Evolutionary conservation across 305 asterid species (phyloP), one percentile per base, ranked within the genome.

Genomic region (Fraxinus latifolia): DNA sequence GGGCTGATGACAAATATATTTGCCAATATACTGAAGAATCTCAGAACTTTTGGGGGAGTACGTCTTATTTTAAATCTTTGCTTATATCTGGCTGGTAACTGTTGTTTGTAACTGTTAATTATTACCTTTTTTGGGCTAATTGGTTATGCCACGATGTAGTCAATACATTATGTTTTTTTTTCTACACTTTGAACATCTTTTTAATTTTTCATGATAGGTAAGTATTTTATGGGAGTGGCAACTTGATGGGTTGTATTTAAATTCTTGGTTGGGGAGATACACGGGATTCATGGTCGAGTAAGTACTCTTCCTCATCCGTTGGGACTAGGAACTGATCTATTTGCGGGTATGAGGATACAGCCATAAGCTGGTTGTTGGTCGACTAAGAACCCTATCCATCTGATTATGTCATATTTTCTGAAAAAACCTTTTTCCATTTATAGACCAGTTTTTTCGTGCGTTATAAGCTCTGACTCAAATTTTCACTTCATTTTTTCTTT

Each of bases 1-100:
- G 99, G 75, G 95, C 98, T 47, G 94, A 96, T 87, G 99, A 96
- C 88, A 93, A 96, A 87, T 96, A 91, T 86, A 94, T 94, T 83
- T 96, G 97, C 88, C 98, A 96, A 79, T 93, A 90, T 83, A 77
- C 87, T 0, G 87, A 89, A 79, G 97, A 90, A 82, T 94, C 99
- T 79, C 83, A 33, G 25, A 92, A 92, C 86, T 96, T 96, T 82
- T 96, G 99, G 99, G 98, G 92, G 68, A 84, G 98, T 96, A 90
- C 72, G 92, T 81, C 11, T 77, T 47, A 81, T 62, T 17, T 29
- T 36, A 74, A 50, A 7, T 50, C 82, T 76, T 75, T 55, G 29
- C 39, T 78, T 65, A 74, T 19, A 70, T 32, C 25, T 79, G 72
- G 29, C 29, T 58, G 68, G 53, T 58, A 55, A 65, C 29, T 7